Base-by-base conservation (phyloP, 257 asterid species). In the Cruciata laevipes region DNA sequence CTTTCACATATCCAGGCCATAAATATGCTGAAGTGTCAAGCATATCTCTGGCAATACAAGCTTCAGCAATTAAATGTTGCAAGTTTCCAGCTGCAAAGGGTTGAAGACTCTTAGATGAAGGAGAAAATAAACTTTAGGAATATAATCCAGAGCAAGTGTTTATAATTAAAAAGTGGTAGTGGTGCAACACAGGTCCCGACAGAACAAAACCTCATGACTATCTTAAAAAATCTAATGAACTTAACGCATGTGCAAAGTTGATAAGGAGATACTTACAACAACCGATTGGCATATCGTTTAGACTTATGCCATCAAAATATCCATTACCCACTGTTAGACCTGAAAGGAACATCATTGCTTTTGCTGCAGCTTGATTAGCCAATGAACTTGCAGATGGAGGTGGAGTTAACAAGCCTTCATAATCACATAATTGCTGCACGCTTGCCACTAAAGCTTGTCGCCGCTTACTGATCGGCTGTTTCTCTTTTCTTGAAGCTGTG, bases 1-100 rank as follows among this genome's bases (percentile, higher is more conserved):
- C 91, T 78, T 85, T 88, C 65, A 94, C 96, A 78, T 94, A 94
- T 74, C 99, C 96, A 51, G 96, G 96, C 97, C 99, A 94, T 76
- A 77, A 63, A 81, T 94, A 94, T 57, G 99, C 92, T 42, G 96
- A 88, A 49, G 95, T 90, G 69, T 90, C 96, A 88, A 94, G 77
- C 67, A 94, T 71, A 78, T 90, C 83, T 79, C 99, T 84, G 64
- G 99, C 97, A 77, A 94, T 88, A 79, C 99, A 94, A 66, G 95
- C 96, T 83, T 94, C 99, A 35, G 90, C 96, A 76, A 94, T 86
- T 76, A 94, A 78, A 84, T 94, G 97, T 75, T 84, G 79, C 77
- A 94, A 83, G 76, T 85, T 86, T 71, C 99, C 99, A 80, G 90
- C 99, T 80, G 73, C 82, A 73, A 67, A 56, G 66, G 27, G 63